These are phyloP conservation scores for Zelopaecilomyces penicillatus DNA, from an alignment of 2,329 filamentous ascomycete species.

Conservation along the genomic window DNA sequence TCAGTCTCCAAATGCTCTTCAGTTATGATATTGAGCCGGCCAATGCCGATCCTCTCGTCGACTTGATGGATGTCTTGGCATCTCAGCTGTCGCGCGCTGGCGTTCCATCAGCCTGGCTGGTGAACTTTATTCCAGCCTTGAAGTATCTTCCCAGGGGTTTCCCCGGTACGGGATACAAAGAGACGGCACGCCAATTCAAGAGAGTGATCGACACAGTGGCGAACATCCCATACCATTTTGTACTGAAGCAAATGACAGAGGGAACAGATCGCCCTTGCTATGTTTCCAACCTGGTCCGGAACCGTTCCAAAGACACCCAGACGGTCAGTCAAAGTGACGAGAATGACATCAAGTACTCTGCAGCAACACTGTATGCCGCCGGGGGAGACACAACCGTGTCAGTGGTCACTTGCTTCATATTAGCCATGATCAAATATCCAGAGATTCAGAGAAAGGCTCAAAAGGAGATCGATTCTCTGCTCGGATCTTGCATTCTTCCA, in stretches of 20 bases:
- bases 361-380: neutral
- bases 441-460: slow-evolving; percentile 16
- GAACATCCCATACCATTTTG: neutral
- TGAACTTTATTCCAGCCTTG: neutral
- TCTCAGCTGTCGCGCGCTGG: neutral
- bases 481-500: slow-evolving; percentile 21
- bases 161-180: neutral
- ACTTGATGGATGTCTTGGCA: neutral
- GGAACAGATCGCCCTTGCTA: neutral
- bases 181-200: neutral
- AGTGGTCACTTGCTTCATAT: slow-evolving; percentile 8
- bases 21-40: neutral
- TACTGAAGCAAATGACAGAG: neutral
- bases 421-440: slow-evolving; percentile 17
- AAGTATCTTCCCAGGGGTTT: neutral
- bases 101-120: neutral
- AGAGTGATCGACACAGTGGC: neutral
- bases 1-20: neutral
- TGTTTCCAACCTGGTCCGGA: neutral
- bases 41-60: neutral
- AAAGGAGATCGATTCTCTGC: slow-evolving; percentile 17
- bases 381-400: slow-evolving; percentile 4
- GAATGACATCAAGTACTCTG: neutral
- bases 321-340: neutral
- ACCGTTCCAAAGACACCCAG: neutral